Base-by-base conservation (phyloP, 2,329 filamentous ascomycete species). In the Colletotrichum higginsianum region DNA sequence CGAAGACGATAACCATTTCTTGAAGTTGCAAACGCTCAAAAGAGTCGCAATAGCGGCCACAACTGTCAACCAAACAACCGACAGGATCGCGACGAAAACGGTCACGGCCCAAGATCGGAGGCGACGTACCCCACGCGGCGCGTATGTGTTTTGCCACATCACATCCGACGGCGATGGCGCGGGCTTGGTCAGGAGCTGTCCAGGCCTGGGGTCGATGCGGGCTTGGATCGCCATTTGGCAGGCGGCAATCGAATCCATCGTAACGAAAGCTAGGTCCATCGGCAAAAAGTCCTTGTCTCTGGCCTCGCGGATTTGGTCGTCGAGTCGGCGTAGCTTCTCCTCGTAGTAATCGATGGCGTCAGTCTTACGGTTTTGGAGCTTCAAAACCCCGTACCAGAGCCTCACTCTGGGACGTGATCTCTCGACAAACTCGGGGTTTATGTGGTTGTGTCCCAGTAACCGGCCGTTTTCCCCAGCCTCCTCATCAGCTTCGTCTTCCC, bases 181-280 rank as follows among this genome's bases (percentile, higher is more conserved):
- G 38, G 93, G 88, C 71, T 94, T 95, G 11, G 96, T 95, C 65
- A 98, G 85, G 7, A 99, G 87, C 72, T 93, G 92, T 69, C 95
- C 92, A 0, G 97, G 96, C 13, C 93, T 92, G 4, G 96, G 95
- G 78, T 98, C 96, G 64, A 99, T 90, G 13, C 97, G 92, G 4
- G 96, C 95, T 82, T 99, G 96, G 53, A 98, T 94, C 30, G 95
- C 94, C 95, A 98, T 98, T 84, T 99, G 96, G 76, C 90, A 92
- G 42, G 95, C 92, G 16, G 95, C 94, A 61, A 98, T 96, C 4
- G 94, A 96, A 83, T 98, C 94, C 94, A 99, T 97, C 0, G 96
- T 98, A 49, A 99, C 94, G 80, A 99, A 98, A 1, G 97, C 97
- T 72, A 97, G 88, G 60, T 96, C 92, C 0, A 92, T 95, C 0